Percentiles rank a stretch among this genome's conserved stretches.
Evolutionary conservation across 2,329 filamentous ascomycete species (phyloP).

Genomic region (Colletotrichum lini): DNA sequence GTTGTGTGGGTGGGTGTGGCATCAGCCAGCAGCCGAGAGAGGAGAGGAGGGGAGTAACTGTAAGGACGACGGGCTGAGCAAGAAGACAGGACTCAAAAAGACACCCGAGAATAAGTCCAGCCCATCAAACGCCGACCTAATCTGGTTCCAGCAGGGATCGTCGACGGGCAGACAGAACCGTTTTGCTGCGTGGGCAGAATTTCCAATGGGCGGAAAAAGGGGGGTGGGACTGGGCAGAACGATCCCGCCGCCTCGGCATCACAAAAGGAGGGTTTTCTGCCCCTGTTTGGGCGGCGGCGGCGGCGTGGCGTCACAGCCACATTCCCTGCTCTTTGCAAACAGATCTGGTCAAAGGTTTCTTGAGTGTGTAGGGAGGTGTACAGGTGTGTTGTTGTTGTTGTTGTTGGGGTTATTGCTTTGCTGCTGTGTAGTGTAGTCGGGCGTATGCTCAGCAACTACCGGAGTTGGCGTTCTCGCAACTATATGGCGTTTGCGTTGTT

Average conservation of each 20-base stretch:
- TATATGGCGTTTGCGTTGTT: no score
- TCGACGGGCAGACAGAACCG: constrained; percentile 29
- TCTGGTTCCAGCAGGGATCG: constrained; percentile 33
- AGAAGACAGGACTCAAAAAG: no score
- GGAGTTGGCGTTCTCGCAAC: no score
- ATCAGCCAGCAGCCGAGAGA: constrained; percentile 11
- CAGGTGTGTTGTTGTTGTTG: no score
- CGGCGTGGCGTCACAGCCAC: constrained; percentile 26
- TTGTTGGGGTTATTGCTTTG: no score
- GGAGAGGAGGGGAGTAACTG: not conserved
- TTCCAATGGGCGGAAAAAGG: constrained; percentile 21
- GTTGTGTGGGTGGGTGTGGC: constrained; percentile 15
- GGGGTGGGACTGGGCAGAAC: constrained; percentile 38
- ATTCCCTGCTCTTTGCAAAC: constrained; percentile 14
- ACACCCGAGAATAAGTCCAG: constrained; percentile 32
- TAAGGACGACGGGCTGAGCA: no score
- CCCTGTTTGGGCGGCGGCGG: constrained; percentile 6
- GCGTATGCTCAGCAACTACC: no score
- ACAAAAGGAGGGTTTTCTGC: constrained; percentile 12
- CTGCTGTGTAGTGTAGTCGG: no score
- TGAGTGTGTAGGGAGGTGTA: no score
- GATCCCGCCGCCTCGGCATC: constrained; percentile 30
- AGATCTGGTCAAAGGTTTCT: not conserved
- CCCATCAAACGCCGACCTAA: constrained; percentile 36
- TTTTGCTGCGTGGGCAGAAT: constrained; percentile 42